phyloP scores from a whole-genome alignment of 2,329 filamentous ascomycete species.

The Aspergillus sergii region DNA sequence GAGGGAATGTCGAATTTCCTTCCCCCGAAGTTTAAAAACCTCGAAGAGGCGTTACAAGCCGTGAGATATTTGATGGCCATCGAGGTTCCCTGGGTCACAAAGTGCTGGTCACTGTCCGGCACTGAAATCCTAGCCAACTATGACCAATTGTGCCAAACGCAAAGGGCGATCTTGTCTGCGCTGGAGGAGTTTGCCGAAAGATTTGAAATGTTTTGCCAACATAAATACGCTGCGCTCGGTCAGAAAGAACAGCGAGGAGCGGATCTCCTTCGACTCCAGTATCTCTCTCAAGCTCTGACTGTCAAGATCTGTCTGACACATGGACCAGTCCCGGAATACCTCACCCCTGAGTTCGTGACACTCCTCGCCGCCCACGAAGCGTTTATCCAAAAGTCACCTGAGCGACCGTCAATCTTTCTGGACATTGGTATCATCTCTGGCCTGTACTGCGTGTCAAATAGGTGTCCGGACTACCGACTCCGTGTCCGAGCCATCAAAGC shows the following conservation, averaged over 20 bases:
- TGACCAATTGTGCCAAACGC: constrained; percentile 2
- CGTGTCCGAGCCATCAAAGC: constrained; percentile 17
- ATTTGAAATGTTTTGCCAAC: background rate
- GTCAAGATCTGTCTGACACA: constrained; percentile 18
- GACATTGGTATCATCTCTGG: constrained; percentile 16
- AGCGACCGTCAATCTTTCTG: constrained; percentile 14
- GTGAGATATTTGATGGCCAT: background rate
- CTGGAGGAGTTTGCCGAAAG: background rate
- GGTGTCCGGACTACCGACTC: constrained; percentile 15
- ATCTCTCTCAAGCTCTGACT: constrained; percentile 3
- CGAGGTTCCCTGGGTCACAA: constrained; percentile 15
- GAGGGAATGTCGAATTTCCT: background rate
- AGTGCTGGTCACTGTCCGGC: constrained; percentile 13
- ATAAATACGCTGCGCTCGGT: background rate
- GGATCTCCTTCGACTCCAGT: constrained; percentile 13
- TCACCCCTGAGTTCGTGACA: constrained; percentile 11
- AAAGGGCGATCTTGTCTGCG: background rate
- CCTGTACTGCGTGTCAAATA: constrained; percentile 14
- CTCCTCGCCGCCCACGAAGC: constrained; percentile 7
- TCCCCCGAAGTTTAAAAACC: background rate
- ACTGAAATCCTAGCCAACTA: constrained; percentile 11
- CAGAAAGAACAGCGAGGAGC: constrained; percentile 6
- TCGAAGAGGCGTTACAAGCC: background rate
- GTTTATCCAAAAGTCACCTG: constrained; percentile 7
- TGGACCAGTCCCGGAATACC: background rate